Percentiles rank a stretch among this genome's conserved stretches.
These are phyloP conservation scores for Scytalidium lignicola DNA, from an alignment of 2,329 filamentous ascomycete genomes.

Conservation along the genomic window DNA sequence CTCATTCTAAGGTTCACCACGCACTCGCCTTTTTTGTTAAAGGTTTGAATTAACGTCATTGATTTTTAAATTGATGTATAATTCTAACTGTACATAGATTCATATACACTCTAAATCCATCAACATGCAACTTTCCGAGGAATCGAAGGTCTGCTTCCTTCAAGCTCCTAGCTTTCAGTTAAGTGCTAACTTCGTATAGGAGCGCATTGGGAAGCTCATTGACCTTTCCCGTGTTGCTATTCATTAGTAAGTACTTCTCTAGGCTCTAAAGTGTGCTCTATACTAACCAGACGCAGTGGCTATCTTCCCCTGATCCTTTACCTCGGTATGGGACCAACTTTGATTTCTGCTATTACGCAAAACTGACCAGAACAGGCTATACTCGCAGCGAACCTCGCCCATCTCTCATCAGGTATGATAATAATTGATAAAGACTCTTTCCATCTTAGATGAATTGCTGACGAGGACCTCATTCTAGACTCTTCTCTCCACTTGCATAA, in stretches of 20 bases:
- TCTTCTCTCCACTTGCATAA: slow-evolving; percentile 61
- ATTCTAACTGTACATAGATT: slow-evolving; percentile 12
- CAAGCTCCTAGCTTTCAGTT: neutral
- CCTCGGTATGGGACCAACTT: slow-evolving; percentile 59
- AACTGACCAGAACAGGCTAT: slow-evolving; percentile 58
- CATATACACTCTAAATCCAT: slow-evolving; percentile 4
- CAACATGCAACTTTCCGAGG: slow-evolving; percentile 69
- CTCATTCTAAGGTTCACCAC: neutral
- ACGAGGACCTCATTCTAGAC: slow-evolving; percentile 38
- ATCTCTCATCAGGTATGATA: slow-evolving; percentile 61
- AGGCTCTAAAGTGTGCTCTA: neutral
- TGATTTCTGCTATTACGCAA: slow-evolving; percentile 10
- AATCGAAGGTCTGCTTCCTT: slow-evolving; percentile 71
- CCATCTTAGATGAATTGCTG: slow-evolving; percentile 12
- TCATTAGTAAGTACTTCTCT: slow-evolving; percentile 71
- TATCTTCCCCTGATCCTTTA: slow-evolving; percentile 97
- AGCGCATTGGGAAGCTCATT: slow-evolving; percentile 96
- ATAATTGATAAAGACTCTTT: neutral
- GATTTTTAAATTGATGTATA: neutral
- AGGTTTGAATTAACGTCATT: neutral
- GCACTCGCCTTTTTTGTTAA: neutral
- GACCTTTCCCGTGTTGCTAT: slow-evolving; percentile 89
- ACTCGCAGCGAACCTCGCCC: slow-evolving; percentile 90
- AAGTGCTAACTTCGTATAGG: slow-evolving; percentile 46
- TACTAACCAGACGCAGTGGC: slow-evolving; percentile 57